Evolutionary conservation across 805 yeast genomes (phyloP).

Genomic region (Candida berthetii): DNA sequence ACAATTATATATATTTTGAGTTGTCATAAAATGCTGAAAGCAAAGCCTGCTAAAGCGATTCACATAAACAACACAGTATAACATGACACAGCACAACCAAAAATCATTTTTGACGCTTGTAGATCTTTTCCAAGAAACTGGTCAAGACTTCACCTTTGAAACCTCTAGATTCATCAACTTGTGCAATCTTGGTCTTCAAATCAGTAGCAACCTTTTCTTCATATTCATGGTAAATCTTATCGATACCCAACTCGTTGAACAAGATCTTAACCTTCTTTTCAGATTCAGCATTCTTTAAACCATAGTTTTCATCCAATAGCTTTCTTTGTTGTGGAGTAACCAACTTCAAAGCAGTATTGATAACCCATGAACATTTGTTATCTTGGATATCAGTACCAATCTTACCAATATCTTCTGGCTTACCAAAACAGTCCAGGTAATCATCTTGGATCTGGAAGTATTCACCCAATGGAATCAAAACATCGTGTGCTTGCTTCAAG

Average conservation of each 20-base stretch:
- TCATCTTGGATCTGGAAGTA: constrained; percentile 99
- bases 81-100: neutral
- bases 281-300: constrained; percentile 63
- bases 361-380: constrained; percentile 97
- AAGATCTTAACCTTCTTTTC: constrained; percentile 71
- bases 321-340: constrained; percentile 78
- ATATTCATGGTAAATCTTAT: constrained; percentile 64
- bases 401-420: constrained; percentile 96
- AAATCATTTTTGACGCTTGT: constrained; percentile 78
- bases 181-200: constrained; percentile 57
- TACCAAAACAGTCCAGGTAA: constrained; percentile 93
- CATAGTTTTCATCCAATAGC: constrained; percentile 83
- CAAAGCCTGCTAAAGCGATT: neutral
- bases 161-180: constrained; percentile 87
- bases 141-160: constrained; percentile 83
- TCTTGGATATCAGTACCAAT: constrained; percentile 98
- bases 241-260: constrained; percentile 69
- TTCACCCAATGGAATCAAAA: constrained; percentile 92
- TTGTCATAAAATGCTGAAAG: too few species aligned
- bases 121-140: constrained; percentile 81
- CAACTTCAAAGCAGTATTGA: constrained; percentile 83
- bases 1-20: too few species aligned
- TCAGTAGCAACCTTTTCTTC: constrained; percentile 73
- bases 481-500: constrained; percentile 80
- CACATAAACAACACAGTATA: too few species aligned